These are phyloP conservation scores for Hanseniaspora uvarum DNA, from an alignment of 1,139 yeast genomes.

Conservation along the genomic window DNA sequence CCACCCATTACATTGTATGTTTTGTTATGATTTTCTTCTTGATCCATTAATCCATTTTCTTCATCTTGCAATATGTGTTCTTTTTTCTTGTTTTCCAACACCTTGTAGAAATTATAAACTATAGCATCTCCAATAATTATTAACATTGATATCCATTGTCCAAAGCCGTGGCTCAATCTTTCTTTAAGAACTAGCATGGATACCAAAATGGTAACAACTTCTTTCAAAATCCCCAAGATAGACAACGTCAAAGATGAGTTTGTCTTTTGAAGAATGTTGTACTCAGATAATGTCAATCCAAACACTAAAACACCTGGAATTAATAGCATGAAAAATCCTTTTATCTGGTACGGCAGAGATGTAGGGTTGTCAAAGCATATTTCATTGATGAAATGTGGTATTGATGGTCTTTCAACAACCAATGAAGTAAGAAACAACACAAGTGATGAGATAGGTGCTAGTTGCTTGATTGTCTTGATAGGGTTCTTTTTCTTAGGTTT, in stretches of 20 bases:
- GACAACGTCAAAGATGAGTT: slow-evolving; percentile 69
- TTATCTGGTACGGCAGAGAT: slow-evolving; percentile 8
- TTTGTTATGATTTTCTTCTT: neutral
- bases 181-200: slow-evolving; percentile 72
- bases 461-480: slow-evolving; percentile 66
- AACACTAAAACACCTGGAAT: slow-evolving; percentile 84
- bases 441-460: slow-evolving; percentile 74
- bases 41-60: neutral
- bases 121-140: slow-evolving; percentile 38
- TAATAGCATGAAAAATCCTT: slow-evolving; percentile 48
- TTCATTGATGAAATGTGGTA: slow-evolving; percentile 24
- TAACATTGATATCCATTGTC: slow-evolving; percentile 66
- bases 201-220: slow-evolving; percentile 65
- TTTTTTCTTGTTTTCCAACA: neutral
- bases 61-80: neutral
- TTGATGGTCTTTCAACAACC: slow-evolving; percentile 27
- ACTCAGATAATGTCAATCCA: slow-evolving; percentile 83
- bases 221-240: slow-evolving; percentile 88
- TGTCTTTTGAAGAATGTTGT: slow-evolving; percentile 68
- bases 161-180: slow-evolving; percentile 39
- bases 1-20: slow-evolving; percentile 2
- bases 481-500: slow-evolving; percentile 44
- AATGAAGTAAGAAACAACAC: slow-evolving; percentile 42
- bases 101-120: slow-evolving; percentile 11
- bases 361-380: slow-evolving; percentile 20